A percentile compares a stretch with the other conserved stretches of the same genome.
Evolutionary conservation across 805 yeast species (phyloP).

Genomic region (Wickerhamomyces mucosus): DNA sequence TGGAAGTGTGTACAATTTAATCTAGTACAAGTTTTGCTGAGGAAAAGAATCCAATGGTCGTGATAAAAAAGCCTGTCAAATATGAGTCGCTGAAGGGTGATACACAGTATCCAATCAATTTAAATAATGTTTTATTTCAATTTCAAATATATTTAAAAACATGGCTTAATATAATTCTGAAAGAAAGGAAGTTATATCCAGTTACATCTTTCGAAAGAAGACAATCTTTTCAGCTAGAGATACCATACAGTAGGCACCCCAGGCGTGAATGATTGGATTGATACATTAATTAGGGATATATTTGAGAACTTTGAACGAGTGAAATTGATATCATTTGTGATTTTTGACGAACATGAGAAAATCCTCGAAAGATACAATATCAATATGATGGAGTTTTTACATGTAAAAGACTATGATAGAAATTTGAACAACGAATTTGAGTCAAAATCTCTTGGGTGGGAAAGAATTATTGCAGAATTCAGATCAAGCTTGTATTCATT

Average conservation of each 20-base stretch:
- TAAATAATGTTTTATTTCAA: conserved; percentile 7
- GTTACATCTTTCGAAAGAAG: conserved; percentile 24
- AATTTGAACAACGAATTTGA: conserved; percentile 6
- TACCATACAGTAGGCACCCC: conserved; percentile 40
- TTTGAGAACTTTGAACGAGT: conserved; percentile 18
- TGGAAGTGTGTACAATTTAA: too few relatives aligned
- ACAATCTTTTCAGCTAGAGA: conserved; percentile 32
- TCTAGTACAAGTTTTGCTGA: too few relatives aligned
- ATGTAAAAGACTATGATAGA: conserved; percentile 3
- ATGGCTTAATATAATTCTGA: conserved; percentile 26
- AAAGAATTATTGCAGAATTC: conserved; percentile 9
- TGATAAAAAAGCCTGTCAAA: conserved; percentile 1
- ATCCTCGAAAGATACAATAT: conserved; percentile 32
- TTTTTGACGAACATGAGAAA: conserved; percentile 24
- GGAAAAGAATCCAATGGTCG: too few relatives aligned
- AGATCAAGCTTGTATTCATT: conserved; percentile 14
- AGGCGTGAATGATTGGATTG: conserved; percentile 15
- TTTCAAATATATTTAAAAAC: conserved; percentile 24
- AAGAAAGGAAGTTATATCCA: conserved; percentile 30
- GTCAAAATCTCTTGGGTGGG: conserved; percentile 7
- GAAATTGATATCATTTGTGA: conserved; percentile 26
- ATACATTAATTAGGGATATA: conserved; percentile 6
- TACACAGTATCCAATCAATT: conserved; percentile 5
- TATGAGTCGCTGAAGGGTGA: background rate
- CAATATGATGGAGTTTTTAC: conserved; percentile 23